A percentile compares a stretch with the other conserved stretches of the same genome.
Conservation (phyloP, 2,329 filamentous ascomycete species). For the Epicoccum nigrum region DNA sequence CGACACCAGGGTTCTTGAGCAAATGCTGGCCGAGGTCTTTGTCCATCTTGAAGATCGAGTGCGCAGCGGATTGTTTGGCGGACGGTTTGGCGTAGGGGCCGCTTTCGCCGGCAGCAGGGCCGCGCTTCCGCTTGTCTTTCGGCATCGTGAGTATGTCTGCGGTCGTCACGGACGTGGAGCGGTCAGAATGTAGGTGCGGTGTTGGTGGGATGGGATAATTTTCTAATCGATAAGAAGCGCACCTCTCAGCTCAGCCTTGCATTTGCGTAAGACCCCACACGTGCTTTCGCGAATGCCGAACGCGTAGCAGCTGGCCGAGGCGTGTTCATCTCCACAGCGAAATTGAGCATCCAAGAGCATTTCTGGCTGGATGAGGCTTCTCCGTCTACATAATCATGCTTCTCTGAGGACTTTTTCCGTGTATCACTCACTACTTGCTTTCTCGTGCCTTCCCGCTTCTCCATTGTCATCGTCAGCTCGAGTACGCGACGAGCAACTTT, state of each 20-base stretch:
- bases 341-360: neutral
- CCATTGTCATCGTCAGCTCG: neutral
- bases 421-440: slow-evolving; percentile 1
- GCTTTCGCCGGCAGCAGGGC: slow-evolving; percentile 40
- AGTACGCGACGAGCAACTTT: slow-evolving; percentile 1
- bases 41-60: slow-evolving; percentile 98
- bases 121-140: slow-evolving; percentile 51
- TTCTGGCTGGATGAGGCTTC: slow-evolving; percentile 4
- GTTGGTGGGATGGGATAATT: slow-evolving; percentile 26
- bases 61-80: slow-evolving; percentile 59
- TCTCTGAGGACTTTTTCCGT: neutral
- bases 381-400: neutral
- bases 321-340: neutral
- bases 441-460: neutral
- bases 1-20: slow-evolving; percentile 87
- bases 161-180: neutral
- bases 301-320: slow-evolving; percentile 9
- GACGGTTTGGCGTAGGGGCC: slow-evolving; percentile 55
- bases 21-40: slow-evolving; percentile 90
- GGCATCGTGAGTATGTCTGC: slow-evolving; percentile 48
- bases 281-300: slow-evolving; percentile 26
- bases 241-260: slow-evolving; percentile 12
- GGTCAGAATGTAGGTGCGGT: slow-evolving; percentile 4
- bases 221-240: slow-evolving; percentile 31
- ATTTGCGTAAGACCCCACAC: slow-evolving; percentile 11